phyloP scores from a whole-genome alignment of 306 rosid species.

The Cucurbita maxima region DNA sequence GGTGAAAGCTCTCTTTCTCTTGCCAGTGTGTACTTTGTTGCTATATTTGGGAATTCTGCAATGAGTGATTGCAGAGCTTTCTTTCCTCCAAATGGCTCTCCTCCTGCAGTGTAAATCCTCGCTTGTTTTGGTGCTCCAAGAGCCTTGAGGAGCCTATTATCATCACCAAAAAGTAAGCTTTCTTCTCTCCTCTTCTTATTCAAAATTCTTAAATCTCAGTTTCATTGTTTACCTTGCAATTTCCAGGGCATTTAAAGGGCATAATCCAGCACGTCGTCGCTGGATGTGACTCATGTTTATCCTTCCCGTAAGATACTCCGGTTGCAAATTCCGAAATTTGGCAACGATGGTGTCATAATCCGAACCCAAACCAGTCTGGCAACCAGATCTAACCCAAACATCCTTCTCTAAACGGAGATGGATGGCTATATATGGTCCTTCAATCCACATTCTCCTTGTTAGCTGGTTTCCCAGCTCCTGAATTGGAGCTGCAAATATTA shows the following conservation, averaged over 20 bases:
- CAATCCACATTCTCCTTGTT: constrained; percentile 46
- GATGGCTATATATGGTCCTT: constrained; percentile 40
- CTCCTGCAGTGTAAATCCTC: constrained; percentile 34
- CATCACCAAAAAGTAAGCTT: not conserved
- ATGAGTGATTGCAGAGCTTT: constrained; percentile 32
- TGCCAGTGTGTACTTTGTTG: constrained; percentile 32
- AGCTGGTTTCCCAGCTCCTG: constrained; percentile 27
- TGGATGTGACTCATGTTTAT: constrained; percentile 25
- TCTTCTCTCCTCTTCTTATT: not conserved
- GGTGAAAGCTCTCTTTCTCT: constrained; percentile 30
- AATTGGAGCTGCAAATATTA: constrained; percentile 35
- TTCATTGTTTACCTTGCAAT: constrained; percentile 22
- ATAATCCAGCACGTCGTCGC: constrained; percentile 28
- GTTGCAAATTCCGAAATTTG: constrained; percentile 19
- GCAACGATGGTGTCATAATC: constrained; percentile 21
- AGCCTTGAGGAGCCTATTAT: constrained; percentile 34
- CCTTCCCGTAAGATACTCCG: constrained; percentile 32
- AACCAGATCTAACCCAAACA: constrained; percentile 47
- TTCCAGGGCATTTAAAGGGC: constrained; percentile 41
- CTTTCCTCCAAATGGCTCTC: constrained; percentile 34
- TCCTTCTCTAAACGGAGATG: constrained; percentile 50
- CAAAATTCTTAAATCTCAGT: not conserved
- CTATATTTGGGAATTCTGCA: constrained; percentile 32
- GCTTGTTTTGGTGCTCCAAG: constrained; percentile 35
- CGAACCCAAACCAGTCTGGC: constrained; percentile 41